phyloP scores from a whole-genome alignment of 768 basidiomycete genomes.

The Naganishia friedmannii region DNA sequence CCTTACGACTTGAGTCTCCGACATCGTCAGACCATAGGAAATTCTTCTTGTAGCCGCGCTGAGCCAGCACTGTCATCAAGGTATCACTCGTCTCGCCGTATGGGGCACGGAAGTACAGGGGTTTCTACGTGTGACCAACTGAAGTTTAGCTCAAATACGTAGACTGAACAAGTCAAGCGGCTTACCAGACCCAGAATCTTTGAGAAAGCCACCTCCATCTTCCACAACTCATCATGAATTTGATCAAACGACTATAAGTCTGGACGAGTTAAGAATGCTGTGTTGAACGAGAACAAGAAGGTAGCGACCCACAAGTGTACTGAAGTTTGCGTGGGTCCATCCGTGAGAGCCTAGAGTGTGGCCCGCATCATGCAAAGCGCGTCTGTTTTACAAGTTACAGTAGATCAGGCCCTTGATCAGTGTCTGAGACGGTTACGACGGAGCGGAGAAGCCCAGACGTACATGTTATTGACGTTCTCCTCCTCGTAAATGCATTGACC shows the following conservation, averaged over 20 bases:
- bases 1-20: constrained; percentile 27
- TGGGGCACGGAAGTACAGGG: constrained; percentile 42
- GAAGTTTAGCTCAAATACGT: too few species aligned
- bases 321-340: not conserved
- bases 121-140: constrained; percentile 24
- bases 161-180: not conserved
- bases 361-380: not conserved
- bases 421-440: not conserved
- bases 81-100: constrained; percentile 45
- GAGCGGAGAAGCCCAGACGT: not conserved
- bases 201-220: not conserved
- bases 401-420: not conserved
- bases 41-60: constrained; percentile 45
- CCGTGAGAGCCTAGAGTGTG: constrained; percentile 1
- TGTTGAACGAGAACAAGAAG: not conserved
- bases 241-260: not conserved
- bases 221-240: not conserved
- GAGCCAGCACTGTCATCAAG: constrained; percentile 39
- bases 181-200: constrained; percentile 5
- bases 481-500: constrained; percentile 13
- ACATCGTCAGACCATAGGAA: constrained; percentile 48
- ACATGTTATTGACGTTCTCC: not conserved
- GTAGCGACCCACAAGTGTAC: not conserved
- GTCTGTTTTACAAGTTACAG: not conserved
- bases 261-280: not conserved